phyloP scores from a whole-genome alignment of 176 grass and related monocot species.

The Secale cereale region DNA sequence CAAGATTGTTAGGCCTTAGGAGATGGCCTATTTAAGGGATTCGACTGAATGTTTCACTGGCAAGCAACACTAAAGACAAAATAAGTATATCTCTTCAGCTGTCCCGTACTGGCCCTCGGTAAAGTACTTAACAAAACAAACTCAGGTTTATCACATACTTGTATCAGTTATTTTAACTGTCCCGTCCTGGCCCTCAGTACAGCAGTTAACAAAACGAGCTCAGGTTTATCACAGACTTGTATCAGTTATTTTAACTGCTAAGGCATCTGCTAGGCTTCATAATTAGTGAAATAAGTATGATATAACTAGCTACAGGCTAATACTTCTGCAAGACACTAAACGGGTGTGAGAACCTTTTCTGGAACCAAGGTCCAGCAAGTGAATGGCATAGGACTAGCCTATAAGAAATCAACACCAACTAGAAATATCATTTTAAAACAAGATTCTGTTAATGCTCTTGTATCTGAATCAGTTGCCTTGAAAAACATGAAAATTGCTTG shows the following conservation, averaged over 20 bases:
- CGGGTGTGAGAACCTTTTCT: not conserved
- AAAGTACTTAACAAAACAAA: not conserved
- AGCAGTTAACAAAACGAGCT: not conserved
- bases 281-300: not conserved
- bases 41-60: not conserved
- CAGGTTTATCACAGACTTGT: not conserved
- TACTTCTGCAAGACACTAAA: no score
- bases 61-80: not conserved
- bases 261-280: not conserved
- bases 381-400: not conserved
- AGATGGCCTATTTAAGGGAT: not conserved
- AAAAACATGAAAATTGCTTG: not conserved
- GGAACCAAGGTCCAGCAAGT: not conserved
- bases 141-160: not conserved
- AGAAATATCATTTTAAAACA: conserved; percentile 21
- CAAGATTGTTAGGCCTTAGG: not conserved
- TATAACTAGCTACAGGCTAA: not conserved
- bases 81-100: not conserved
- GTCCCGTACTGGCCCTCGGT: not conserved
- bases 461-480: not conserved
- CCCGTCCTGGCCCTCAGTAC: not conserved
- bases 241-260: not conserved
- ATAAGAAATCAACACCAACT: not conserved
- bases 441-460: not conserved
- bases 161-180: not conserved